Percentiles rank a stretch among this genome's conserved stretches.
Evolutionary conservation across 2,329 filamentous ascomycete species (phyloP).

Genomic region (Pestalotiopsis fici): DNA sequence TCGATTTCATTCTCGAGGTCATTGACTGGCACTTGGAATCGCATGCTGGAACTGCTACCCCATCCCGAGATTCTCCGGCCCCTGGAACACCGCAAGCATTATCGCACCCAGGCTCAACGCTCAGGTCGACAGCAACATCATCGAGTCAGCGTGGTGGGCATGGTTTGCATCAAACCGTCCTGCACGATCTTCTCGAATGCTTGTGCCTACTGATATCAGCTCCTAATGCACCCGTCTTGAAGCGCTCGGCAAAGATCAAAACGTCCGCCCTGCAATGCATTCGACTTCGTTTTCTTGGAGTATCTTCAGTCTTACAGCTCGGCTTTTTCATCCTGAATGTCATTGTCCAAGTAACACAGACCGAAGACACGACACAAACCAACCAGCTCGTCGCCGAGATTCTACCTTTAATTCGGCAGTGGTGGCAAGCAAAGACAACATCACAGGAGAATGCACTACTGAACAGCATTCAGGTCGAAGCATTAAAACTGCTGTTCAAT

Average conservation of each 20-base stretch:
- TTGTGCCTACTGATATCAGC: conserved; percentile 64
- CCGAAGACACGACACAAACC: conserved; percentile 68
- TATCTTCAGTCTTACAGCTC: conserved; percentile 67
- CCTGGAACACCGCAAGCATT: conserved; percentile 33
- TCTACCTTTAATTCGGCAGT: conserved; percentile 70
- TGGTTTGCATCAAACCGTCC: conserved; percentile 34
- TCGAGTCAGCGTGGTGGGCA: conserved; percentile 15
- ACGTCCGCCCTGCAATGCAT: conserved; percentile 62
- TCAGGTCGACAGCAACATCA: conserved; percentile 27
- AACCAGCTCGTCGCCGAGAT: conserved; percentile 60
- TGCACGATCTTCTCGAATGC: conserved; percentile 63
- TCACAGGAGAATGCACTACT: conserved; percentile 60
- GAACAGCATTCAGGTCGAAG: conserved; percentile 71
- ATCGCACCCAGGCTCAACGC: conserved; percentile 29
- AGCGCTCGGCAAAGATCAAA: conserved; percentile 57
- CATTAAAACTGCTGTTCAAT: conserved; percentile 72
- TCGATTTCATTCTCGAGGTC: conserved; percentile 71
- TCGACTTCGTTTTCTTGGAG: conserved; percentile 55
- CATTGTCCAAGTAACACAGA: conserved; percentile 64
- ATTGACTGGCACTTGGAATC: conserved; percentile 55
- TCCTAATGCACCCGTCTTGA: conserved; percentile 67
- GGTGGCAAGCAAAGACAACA: conserved; percentile 75
- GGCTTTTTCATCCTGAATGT: conserved; percentile 77
- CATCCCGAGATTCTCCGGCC: conserved; percentile 48
- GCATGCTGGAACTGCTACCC: conserved; percentile 34